Conservation (phyloP, 192 early-diverging fungal species). For the Podila minutissima region DNA sequence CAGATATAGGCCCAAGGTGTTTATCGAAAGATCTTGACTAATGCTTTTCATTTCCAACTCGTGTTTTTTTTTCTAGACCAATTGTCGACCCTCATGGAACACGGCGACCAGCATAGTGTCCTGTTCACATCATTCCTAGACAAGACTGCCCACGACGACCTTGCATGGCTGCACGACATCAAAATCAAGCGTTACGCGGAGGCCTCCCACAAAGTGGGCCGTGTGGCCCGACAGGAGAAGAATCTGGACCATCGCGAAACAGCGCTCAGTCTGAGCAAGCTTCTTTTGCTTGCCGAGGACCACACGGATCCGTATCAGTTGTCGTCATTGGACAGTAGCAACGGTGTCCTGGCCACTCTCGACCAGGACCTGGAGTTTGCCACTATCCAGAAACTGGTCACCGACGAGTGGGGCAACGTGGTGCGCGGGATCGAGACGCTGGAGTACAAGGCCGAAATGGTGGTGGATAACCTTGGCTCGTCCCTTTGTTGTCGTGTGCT, state of each 20-base stretch:
- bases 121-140: slow-evolving; percentile 31
- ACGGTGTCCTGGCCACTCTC: slow-evolving; percentile 1
- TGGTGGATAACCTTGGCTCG: slow-evolving; percentile 15
- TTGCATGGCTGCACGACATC: slow-evolving; percentile 50
- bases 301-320: too few relatives aligned
- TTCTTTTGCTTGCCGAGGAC: slow-evolving; percentile 25
- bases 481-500: not conserved
- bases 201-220: slow-evolving; percentile 19
- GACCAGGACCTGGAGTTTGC: slow-evolving; percentile 34
- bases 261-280: slow-evolving; percentile 36
- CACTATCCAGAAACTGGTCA: slow-evolving; percentile 21
- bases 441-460: slow-evolving; percentile 14
- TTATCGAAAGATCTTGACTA: not conserved
- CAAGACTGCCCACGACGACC: slow-evolving; percentile 19
- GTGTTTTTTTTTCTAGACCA: slow-evolving; percentile 3
- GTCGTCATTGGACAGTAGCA: not conserved
- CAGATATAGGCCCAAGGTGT: not conserved
- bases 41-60: not conserved
- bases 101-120: slow-evolving; percentile 30
- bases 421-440: slow-evolving; percentile 9
- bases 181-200: slow-evolving; percentile 31
- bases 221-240: slow-evolving; percentile 21
- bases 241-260: slow-evolving; percentile 35
- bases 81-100: slow-evolving; percentile 14
- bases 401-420: slow-evolving; percentile 23